A percentile compares a stretch with the other conserved stretches of the same genome.
phyloP scores from a whole-genome alignment of 75 land plant genomes.

The Picea glauca region DNA sequence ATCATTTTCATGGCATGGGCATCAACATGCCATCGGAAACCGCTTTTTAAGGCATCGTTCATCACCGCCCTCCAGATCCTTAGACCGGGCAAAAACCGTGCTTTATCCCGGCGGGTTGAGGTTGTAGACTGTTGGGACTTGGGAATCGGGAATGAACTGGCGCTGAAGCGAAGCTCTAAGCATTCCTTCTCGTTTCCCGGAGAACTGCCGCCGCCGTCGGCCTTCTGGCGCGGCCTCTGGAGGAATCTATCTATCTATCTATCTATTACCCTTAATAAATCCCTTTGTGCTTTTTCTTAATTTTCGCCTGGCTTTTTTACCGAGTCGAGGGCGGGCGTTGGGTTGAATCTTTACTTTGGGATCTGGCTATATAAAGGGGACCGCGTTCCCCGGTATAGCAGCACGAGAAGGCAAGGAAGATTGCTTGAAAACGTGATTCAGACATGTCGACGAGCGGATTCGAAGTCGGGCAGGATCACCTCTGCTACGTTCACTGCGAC shows the following conservation, averaged over 20 bases:
- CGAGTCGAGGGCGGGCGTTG: constrained; percentile 9
- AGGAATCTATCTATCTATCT: too few species aligned
- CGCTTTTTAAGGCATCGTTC: too few species aligned
- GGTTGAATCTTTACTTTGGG: not conserved
- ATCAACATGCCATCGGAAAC: not conserved
- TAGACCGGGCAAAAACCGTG: not conserved
- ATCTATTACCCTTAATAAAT: too few species aligned
- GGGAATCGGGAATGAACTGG: not conserved
- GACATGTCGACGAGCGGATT: constrained; percentile 27
- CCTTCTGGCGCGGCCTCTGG: not conserved
- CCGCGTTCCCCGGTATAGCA: too few species aligned
- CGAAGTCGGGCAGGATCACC: constrained; percentile 23
- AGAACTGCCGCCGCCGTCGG: not conserved
- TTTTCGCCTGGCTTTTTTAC: not conserved
- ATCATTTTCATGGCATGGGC: not conserved
- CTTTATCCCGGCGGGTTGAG: not conserved
- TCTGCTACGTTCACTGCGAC: constrained; percentile 52
- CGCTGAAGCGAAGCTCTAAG: not conserved
- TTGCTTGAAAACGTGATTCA: not conserved
- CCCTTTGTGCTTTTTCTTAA: not conserved
- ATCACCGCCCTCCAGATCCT: too few species aligned
- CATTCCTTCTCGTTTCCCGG: constrained; percentile 6
- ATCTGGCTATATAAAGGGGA: not conserved
- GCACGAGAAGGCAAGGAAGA: too few species aligned
- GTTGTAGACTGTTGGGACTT: not conserved